Conservation (phyloP, 2,329 filamentous ascomycete species). For the Nigrospora sphaerica region DNA sequence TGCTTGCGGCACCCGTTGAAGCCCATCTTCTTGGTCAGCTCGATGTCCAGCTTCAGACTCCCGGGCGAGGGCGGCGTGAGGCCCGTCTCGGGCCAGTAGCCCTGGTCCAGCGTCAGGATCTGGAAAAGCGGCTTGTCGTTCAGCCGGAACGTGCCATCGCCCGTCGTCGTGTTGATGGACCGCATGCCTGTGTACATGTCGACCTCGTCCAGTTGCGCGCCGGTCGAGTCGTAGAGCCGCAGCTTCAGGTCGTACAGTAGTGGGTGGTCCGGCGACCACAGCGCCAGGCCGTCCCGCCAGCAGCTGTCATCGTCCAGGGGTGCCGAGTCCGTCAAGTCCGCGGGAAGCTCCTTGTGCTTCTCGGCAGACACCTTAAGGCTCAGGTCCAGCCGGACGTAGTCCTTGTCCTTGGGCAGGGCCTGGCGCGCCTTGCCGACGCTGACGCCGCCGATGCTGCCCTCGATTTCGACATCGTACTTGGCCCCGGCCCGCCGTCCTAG, state of each 20-base stretch:
- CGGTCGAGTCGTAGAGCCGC: conserved; percentile 36
- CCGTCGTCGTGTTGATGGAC: conserved; percentile 49
- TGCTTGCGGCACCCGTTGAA: conserved; percentile 61
- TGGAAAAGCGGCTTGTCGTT: conserved; percentile 55
- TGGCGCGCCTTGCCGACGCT: conserved; percentile 35
- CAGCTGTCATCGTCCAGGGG: conserved; percentile 28
- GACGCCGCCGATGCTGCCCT: conserved; percentile 42
- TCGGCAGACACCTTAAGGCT: conserved; percentile 38
- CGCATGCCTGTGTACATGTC: conserved; percentile 56
- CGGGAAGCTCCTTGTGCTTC: conserved; percentile 30
- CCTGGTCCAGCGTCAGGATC: conserved; percentile 52
- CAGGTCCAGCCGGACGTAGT: conserved; percentile 38
- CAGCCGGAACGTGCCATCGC: conserved; percentile 51
- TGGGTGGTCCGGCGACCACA: conserved; percentile 55
- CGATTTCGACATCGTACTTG: conserved; percentile 42
- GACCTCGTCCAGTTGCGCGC: conserved; percentile 44
- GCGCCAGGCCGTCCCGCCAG: conserved; percentile 49
- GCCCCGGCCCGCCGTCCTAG: conserved; percentile 39
- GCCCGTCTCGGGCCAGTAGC: conserved; percentile 55
- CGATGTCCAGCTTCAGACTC: conserved; percentile 43
- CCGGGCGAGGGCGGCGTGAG: conserved; percentile 47
- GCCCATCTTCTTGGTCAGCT: conserved; percentile 51
- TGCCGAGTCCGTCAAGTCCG: conserved; percentile 21
- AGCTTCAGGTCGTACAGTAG: conserved; percentile 49
- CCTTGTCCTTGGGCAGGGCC: conserved; percentile 39